Conservation (phyloP, 495 filamentous ascomycete species). For the Penicillium silybi region DNA sequence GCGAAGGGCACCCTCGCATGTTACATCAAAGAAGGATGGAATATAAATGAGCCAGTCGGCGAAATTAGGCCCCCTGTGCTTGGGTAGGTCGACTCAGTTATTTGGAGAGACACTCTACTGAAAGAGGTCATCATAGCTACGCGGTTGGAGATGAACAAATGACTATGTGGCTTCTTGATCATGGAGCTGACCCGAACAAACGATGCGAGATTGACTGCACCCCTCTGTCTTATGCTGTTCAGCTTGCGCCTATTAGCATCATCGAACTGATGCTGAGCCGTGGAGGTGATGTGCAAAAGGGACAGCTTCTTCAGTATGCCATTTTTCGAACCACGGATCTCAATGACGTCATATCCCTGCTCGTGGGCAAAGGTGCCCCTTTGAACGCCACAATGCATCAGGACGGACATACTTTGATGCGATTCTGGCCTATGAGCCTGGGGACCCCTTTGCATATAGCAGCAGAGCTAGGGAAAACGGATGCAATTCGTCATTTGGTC, state of each 20-base stretch:
- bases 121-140: constrained; percentile 4
- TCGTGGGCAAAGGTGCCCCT: constrained; percentile 13
- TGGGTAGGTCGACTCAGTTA: constrained; percentile 7
- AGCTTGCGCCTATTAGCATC: neutral
- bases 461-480: constrained; percentile 4
- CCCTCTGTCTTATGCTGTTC: constrained; percentile 16
- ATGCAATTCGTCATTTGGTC: neutral
- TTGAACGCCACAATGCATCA: constrained; percentile 15
- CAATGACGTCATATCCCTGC: constrained; percentile 8
- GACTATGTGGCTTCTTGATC: constrained; percentile 24
- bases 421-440: constrained; percentile 8
- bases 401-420: constrained; percentile 7
- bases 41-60: constrained; percentile 15
- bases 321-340: constrained; percentile 4
- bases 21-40: constrained; percentile 10
- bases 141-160: constrained; percentile 17
- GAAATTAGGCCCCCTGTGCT: constrained; percentile 10
- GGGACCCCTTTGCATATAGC: constrained; percentile 14
- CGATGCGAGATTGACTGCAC: constrained; percentile 16
- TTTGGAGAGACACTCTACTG: neutral
- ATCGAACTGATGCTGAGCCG: constrained; percentile 13
- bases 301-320: constrained; percentile 20
- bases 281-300: constrained; percentile 16
- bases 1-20: constrained; percentile 1
- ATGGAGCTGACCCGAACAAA: constrained; percentile 21